Evolutionary conservation across 2,329 filamentous ascomycete species (phyloP), one percentile per base, ranked within the genome.

Genomic region (Claviceps monticola): DNA sequence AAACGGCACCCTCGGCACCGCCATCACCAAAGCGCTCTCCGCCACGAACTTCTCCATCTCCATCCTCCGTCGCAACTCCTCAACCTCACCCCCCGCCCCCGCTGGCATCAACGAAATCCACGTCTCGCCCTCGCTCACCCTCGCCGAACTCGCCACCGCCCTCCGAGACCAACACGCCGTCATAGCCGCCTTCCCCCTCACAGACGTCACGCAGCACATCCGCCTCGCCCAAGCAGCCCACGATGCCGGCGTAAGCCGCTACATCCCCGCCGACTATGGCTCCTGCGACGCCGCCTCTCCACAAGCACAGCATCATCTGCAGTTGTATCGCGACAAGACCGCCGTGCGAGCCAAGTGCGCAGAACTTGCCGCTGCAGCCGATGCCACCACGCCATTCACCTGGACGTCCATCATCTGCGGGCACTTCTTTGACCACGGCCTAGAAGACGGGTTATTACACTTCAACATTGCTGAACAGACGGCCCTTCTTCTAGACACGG

Each of bases 241-340:
- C 42, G 69, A 70, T 5, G 80, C 79, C 4, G 78, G 80, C 21
- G 78, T 84, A 2, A 72, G 77, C 56, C 72, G 79, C 26, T 82
- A 81, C 66, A 69, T 84, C 42, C 79, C 80, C 2, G 75, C 76
- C 14, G 80, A 84, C 57, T 84, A 74, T 54, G 70, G 69, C 37
- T 61, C 62, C 55, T 68, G 65, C 49, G 66, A 68, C 53, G 64
- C 66, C 1, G 58, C 61, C 44, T 61, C 58, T n/a, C 64, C 64
- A 26, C 64, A 71, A 56, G 60, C 64, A 0, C 63, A 62, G 53
- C 58, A 60, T 21, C 54, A 64, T 2, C 53, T 68, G 19, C 59
- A 61, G 51, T 58, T 68, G 1, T 68, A 68, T 51, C 60, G 64
- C 13, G 64, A 65, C 49, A 68, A 68, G 59, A 59, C 61, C 11